A percentile compares a stretch with the other conserved stretches of the same genome.
These are phyloP conservation scores for Tolypocladium tundrense DNA, from an alignment of 2,329 filamentous ascomycete species.

Conservation along the genomic window DNA sequence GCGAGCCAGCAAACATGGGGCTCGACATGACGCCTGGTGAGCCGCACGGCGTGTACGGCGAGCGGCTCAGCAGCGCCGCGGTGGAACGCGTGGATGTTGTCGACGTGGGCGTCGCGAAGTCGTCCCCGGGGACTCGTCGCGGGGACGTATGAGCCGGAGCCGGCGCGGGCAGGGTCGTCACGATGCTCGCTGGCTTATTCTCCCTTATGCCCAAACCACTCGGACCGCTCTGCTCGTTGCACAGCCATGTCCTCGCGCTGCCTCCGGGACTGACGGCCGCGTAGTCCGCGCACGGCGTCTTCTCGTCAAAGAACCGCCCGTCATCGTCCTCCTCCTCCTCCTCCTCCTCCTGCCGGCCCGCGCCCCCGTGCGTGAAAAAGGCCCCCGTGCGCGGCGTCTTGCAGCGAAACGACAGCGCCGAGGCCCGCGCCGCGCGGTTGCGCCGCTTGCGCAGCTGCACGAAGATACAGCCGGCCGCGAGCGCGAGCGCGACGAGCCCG, in stretches of 20 bases:
- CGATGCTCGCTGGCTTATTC: neutral
- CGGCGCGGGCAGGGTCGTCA: slow-evolving; percentile 10
- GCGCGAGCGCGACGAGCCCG: slow-evolving; percentile 24
- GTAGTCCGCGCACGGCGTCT: neutral
- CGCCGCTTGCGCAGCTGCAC: slow-evolving; percentile 35
- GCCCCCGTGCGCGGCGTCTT: slow-evolving; percentile 21
- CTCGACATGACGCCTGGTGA: neutral
- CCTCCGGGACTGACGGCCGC: neutral
- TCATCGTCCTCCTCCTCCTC: neutral
- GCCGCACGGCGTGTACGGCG: neutral
- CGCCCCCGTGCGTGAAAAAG: neutral
- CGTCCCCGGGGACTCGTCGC: slow-evolving; percentile 7
- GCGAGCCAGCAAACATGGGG: neutral
- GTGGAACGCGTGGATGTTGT: slow-evolving; percentile 22
- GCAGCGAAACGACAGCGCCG: slow-evolving; percentile 41
- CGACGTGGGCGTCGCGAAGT: slow-evolving; percentile 19
- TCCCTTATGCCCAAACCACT: neutral
- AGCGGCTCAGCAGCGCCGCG: slow-evolving; percentile 19
- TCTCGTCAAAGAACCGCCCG: neutral
- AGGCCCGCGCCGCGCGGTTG: slow-evolving; percentile 21
- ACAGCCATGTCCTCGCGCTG: neutral
- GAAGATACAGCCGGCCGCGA: slow-evolving; percentile 28
- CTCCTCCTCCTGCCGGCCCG: slow-evolving; percentile 4
- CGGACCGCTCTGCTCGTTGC: neutral
- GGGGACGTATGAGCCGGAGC: slow-evolving; percentile 5